Conservation (phyloP, 1,139 yeast genomes). For the Candida sojae region DNA sequence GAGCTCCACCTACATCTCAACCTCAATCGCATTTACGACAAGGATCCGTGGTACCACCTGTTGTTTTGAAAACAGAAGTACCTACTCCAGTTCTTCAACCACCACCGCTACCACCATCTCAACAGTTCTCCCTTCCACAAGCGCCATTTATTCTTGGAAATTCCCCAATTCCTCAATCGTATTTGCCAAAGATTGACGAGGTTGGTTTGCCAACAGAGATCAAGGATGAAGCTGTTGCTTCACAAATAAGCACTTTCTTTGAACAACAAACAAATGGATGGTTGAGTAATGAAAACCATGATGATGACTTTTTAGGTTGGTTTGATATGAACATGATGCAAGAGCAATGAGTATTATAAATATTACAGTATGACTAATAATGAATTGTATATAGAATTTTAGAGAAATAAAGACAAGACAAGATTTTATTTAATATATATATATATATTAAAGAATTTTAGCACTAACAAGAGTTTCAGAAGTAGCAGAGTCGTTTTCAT, state of each 20-base stretch:
- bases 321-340: constrained; percentile 63
- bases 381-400: constrained; percentile 4
- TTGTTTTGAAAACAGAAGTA: neutral
- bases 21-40: constrained; percentile 2
- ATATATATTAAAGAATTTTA: constrained; percentile 2
- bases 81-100: neutral
- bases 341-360: constrained; percentile 5
- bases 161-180: constrained; percentile 16
- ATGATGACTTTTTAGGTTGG: constrained; percentile 95
- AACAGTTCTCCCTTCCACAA: constrained; percentile 1
- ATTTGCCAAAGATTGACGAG: constrained; percentile 15
- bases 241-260: constrained; percentile 58
- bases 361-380: neutral
- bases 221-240: constrained; percentile 23
- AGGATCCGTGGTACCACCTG: neutral
- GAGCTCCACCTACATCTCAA: constrained; percentile 3
- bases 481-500: constrained; percentile 1
- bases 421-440: neutral
- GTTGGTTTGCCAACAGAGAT: neutral
- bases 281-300: constrained; percentile 66
- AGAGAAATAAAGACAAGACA: neutral
- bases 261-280: constrained; percentile 85
- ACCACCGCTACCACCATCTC: constrained; percentile 1
- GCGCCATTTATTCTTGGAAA: constrained; percentile 14
- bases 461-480: constrained; percentile 3